These are phyloP conservation scores for Ceratocystiopsis minuta DNA, from an alignment of 2,329 filamentous ascomycete genomes.

Conservation along the genomic window DNA sequence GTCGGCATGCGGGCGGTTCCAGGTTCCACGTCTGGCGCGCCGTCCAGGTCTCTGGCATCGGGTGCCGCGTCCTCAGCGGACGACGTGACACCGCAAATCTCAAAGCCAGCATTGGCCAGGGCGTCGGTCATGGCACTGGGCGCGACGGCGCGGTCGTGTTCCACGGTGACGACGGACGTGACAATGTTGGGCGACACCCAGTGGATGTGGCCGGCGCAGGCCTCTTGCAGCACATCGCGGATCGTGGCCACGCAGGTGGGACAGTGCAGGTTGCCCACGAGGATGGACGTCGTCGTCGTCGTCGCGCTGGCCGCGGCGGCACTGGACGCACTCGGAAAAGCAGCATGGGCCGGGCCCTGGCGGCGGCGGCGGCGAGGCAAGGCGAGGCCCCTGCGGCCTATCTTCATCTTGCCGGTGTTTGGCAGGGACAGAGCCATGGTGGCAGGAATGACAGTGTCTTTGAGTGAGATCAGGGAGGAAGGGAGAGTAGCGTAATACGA, in stretches of 20 bases:
- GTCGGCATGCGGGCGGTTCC: no score
- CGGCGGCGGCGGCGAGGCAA: no score
- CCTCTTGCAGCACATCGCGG: conserved; percentile 14
- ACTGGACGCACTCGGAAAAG: no score
- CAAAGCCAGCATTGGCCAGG: conserved; percentile 39
- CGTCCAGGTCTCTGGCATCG: no score
- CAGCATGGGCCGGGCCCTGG: no score
- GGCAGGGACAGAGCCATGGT: no score
- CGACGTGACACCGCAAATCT: conserved; percentile 31
- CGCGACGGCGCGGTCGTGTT: conserved; percentile 31
- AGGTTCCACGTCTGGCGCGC: no score
- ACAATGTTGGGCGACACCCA: conserved; percentile 55
- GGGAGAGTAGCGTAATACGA: neutral
- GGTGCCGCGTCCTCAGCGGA: conserved; percentile 9
- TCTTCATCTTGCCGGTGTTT: no score
- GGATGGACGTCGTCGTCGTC: neutral
- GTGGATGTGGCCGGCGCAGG: conserved; percentile 25
- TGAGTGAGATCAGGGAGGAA: no score
- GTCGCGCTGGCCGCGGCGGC: no score
- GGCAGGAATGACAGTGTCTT: no score
- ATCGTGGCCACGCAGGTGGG: conserved; percentile 15
- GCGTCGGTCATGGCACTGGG: conserved; percentile 24
- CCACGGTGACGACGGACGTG: conserved; percentile 48
- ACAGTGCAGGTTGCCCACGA: neutral
- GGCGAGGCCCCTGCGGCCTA: no score